A percentile compares a stretch with the other conserved stretches of the same genome.
These are phyloP conservation scores for Suillus subalutaceus DNA, from an alignment of 768 basidiomycete species.

Conservation along the genomic window DNA sequence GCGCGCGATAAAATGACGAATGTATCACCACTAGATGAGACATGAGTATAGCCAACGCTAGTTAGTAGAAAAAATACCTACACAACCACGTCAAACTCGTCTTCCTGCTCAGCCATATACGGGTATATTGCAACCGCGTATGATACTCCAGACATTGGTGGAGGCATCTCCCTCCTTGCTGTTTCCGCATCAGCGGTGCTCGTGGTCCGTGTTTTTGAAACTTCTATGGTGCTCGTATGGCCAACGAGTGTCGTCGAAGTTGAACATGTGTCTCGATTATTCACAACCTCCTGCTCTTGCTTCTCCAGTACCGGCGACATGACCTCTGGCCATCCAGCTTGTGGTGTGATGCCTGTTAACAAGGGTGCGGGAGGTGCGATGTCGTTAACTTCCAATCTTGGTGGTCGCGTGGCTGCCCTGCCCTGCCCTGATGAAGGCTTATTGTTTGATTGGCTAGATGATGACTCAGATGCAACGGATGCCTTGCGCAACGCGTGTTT, in stretches of 20 bases:
- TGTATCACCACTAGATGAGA: constrained; percentile 72
- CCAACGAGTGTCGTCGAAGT: constrained; percentile 36
- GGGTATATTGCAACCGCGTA: constrained; percentile 99
- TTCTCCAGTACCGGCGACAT: constrained; percentile 62
- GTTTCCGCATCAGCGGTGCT: constrained; percentile 36
- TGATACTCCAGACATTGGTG: constrained; percentile 61
- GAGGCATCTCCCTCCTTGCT: constrained; percentile 45
- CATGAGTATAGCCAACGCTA: constrained; percentile 10
- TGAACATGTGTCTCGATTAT: constrained; percentile 39
- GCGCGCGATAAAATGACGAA: constrained; percentile 92
- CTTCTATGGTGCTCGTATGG: constrained; percentile 34
- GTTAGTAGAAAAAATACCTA: constrained; percentile 44
- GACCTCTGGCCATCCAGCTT: constrained; percentile 78
- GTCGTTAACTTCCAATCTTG: constrained; percentile 72
- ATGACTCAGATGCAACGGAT: constrained; percentile 40
- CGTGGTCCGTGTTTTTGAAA: constrained; percentile 21
- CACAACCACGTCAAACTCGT: constrained; percentile 98
- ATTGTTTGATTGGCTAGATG: constrained; percentile 20
- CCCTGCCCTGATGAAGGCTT: constrained; percentile 33
- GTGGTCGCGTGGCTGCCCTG: constrained; percentile 54
- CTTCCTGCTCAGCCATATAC: constrained; percentile 97
- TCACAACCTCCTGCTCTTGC: constrained; percentile 43
- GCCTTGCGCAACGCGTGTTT: constrained; percentile 92
- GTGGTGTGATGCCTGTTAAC: constrained; percentile 62
- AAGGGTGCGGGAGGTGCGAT: constrained; percentile 52